Base-by-base conservation (phyloP, 2,329 filamentous ascomycete genomes). In the Taxawa tesnikishii region DNA sequence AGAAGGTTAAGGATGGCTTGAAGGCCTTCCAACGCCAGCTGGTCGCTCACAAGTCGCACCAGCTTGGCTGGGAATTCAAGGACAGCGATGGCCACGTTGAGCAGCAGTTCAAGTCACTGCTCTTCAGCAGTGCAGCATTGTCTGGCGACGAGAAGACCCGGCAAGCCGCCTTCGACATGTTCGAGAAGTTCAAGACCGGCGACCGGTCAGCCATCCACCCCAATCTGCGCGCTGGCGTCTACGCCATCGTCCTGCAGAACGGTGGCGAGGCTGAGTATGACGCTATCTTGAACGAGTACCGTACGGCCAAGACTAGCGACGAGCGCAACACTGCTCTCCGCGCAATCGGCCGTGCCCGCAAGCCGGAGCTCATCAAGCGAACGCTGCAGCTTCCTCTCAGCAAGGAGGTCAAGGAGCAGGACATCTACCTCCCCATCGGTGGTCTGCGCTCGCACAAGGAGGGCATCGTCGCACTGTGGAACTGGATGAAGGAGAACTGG, bases 311-410 rank as follows among this genome's bases (percentile, higher is more conserved):
- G 37, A 88, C 79, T 44, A 78, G 75, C 43, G 85, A 93, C 48
- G 85, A 94, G 63, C 83, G 87, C 52, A 94, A 94, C 59, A 88
- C 83, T 9, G 85, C 85, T 2, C 72, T 96, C 37, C 83, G 87
- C 46, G 74, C 72, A 18, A 70, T 96, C 14, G 88, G 88, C 31
- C 75, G 84, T 31, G 76, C 83, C 28, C 78, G 78, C 51, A 70
- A 81, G 35, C 77, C 83, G 2, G 74, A 79, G 43, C 72, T 94
- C 29, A 88, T 94, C 54, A 65, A 90, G 63, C 74, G 75, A 39
- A 88, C 85, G 3, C 69, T 96, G 10, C 70, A 65, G 17, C 66
- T 94, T 41, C 69, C 85, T 18, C 68, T 87, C 36, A 75, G 75
- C 53, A 74, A 78, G 39, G 79, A 93, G 44, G 80, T 94, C 58